Base-by-base conservation (phyloP, 768 basidiomycete species). In the Boletus reticulatus region DNA sequence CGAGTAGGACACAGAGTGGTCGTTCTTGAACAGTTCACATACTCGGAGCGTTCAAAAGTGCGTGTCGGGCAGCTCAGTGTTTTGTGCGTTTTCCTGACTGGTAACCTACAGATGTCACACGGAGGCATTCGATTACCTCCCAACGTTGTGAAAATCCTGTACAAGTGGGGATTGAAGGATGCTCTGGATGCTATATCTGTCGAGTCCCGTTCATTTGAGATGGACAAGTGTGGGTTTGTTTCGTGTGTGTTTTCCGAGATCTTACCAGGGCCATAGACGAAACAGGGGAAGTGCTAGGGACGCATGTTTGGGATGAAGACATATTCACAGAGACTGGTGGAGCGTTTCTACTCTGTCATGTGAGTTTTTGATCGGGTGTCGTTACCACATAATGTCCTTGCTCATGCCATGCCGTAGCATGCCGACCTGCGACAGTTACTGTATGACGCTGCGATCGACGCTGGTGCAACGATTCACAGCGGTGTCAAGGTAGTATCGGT, bases 1-100 rank as follows among this genome's bases (percentile, higher is more conserved):
- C 77, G 76, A 60, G 79, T 79, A 7, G 85, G 86, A 7, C 86
- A 88, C 68, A 70, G 73, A 32, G 85, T 86, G n/a, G 71, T 77
- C 3, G 76, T 88, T 3, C 66, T 87, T 20, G 85, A 87, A 63
- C 72, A 75, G 55, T 69, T 67, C 17, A 72, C 75, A 52, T 78
- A 76, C 16, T 72, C 72, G n/a, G 66, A 73, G n/a, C 51, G 53
- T 34, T 67, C 65, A 36, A 71, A 71, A 53, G 77, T 76, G 38
- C 27, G 69, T 60, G 50, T 52, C 9, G 10, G n/a, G 22, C 6
- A 5, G 2, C 11, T n/a, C 6, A 11, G 22, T 6, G 14, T 45
- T 19, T 19, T 6, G 17, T 29, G 29, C 7, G 34, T 32, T 12
- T 31, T 27, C 16, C 55, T 24, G 42, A 63, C 22, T 20, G 3